Conservation (phyloP, 257 asterid species). For the Capsicum pubescens region DNA sequence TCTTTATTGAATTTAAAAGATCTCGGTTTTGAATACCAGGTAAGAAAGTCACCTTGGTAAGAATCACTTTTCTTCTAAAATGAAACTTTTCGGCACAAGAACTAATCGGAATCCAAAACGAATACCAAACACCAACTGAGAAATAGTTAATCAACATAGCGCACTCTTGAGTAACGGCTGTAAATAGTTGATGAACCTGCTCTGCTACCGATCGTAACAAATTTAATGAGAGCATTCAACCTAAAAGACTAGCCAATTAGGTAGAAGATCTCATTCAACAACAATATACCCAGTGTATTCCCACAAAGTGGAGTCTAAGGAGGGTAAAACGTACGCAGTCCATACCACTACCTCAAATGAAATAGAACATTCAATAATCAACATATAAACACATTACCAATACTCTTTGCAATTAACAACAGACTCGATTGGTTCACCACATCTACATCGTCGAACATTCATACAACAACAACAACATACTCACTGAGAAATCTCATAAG, state of each 20-base stretch:
- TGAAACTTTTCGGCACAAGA: background rate
- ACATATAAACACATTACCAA: background rate
- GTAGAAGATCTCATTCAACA: background rate
- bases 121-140: background rate
- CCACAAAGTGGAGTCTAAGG: no score
- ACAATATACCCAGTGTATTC: no score
- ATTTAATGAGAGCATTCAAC: no score
- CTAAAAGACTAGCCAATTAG: background rate
- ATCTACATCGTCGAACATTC: background rate
- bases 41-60: background rate
- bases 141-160: no score
- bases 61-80: background rate
- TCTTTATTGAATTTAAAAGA: background rate
- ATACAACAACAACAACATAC: no score
- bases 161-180: background rate
- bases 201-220: background rate
- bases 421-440: background rate
- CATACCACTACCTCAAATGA: no score
- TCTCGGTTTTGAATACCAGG: fast-evolving
- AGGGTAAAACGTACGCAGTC: no score
- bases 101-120: no score
- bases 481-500: no score
- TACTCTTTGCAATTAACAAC: no score
- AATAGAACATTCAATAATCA: no score
- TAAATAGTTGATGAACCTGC: no score